Base-by-base conservation (phyloP, 2,329 filamentous ascomycete species). In the Penicillium olsonii region DNA sequence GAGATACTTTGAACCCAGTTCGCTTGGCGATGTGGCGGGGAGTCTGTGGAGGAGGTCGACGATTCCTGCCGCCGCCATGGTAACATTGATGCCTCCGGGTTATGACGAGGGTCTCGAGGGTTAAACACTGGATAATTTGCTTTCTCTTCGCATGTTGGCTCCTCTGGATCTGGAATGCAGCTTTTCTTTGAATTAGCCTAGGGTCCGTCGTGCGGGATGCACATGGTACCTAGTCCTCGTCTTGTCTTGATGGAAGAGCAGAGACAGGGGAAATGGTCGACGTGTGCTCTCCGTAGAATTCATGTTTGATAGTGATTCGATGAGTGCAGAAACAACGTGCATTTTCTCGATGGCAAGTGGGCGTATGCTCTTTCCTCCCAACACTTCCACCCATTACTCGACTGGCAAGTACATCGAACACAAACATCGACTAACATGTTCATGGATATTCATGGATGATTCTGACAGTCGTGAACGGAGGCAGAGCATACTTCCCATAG, bases 61-160 rank as follows among this genome's bases (percentile, higher is more conserved):
- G 54, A 54, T 2, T 51, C 42, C 12, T 50, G 46, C 17, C 53
- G 46, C 24, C 37, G 38, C 52, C 55, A 59, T 26, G 45, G 26
- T 14, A 43, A 42, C 11, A 42, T 40, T 5, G 43, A 24, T n/a
- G 29, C 37, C 8, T 60, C 37, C 35, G 69, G 63, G 20, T 70
- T 71, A 41, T 72, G 70, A 22, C 64, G 58, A 49, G 68, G 67
- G 41, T 72, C 61, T n/a, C 48, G 53, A 24, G 68, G 66, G 40
- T 71, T 60, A 44, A 65, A 72, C 12, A 72, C 29, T 2, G 69
- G 68, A 50, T 72, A 72, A 50, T 70, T 64, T 8, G 48, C 45
- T 26, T 54, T 64, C 53, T 72, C 69, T 38, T 66, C 54, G 40
- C 66, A 71, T 3, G 59, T 58, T 33, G 60, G 61, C 18, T 45